Base-by-base conservation (phyloP, 2,329 filamentous ascomycete genomes). In the Pyrenochaeta sp. region DNA sequence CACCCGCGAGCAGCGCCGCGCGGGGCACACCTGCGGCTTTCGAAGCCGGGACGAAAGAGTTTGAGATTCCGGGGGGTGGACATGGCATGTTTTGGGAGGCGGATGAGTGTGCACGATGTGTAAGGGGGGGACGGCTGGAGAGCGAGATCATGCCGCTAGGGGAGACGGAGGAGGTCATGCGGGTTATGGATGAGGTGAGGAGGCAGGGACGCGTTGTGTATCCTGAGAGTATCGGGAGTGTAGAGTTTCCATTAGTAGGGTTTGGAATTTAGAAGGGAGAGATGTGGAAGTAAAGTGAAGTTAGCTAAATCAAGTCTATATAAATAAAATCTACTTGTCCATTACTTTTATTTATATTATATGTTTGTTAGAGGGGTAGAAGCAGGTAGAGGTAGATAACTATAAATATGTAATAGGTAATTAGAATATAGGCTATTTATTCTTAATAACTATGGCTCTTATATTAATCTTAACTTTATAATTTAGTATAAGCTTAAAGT, bases 51-150 rank as follows among this genome's bases (percentile, higher is more conserved):
- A 38, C 44, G n/a, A 67, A 52, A 39, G 60, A 72, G 7, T 75
- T 80, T 41, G 81, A 82, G 9, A 48, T 44, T 14, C 49, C 52
- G 2, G 80, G 76, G 3, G 70, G 74, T 52, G 90, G 89, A 7
- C 86, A 89, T 55, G 90, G 90, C 38, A 93, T 94, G 88, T 93
- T 89, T 73, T 92, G 86, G 86, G 88, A 92, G 67, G 89, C 89
- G 3, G 88, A 91, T 69, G 89, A 90, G 75, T 87, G 83, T 52
- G 89, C 86, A 88, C 86, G 61, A 61, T 96, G 52, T 79, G 85
- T 40, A 87, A 92, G 69, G 88, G 90, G 24, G 84, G 83, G 73
- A 79, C 85, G 61, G 40, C 9, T 48, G 18, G 85, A 95, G 77
- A 90, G 89, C 65, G 78, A 80, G 44, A 59, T 58, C 13, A 61